Evolutionary conservation across 148 eudicot genomes (phyloP).

Genomic region (Nyssa sinensis): DNA sequence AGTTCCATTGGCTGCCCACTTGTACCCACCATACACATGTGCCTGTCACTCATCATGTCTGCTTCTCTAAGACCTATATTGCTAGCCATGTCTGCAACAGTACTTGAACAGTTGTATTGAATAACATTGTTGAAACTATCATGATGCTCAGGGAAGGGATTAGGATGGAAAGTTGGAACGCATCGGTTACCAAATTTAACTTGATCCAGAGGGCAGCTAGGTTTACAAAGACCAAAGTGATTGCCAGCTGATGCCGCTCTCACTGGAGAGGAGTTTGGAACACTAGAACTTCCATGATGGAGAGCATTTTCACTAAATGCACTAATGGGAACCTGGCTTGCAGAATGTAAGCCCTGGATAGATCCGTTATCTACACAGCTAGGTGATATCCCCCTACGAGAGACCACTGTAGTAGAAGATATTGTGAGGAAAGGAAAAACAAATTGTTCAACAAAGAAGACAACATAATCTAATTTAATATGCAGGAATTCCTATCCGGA

Average conservation of each 20-base stretch:
- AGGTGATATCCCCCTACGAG: constrained; percentile 3
- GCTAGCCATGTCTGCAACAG: constrained; percentile 27
- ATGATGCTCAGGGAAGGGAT: constrained; percentile 42
- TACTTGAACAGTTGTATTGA: constrained; percentile 30
- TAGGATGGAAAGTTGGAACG: constrained; percentile 43
- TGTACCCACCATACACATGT: constrained; percentile 31
- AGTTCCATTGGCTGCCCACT: constrained; percentile 40
- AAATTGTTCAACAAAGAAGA: background rate
- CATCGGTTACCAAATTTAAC: constrained; percentile 31
- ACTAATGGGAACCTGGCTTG: constrained; percentile 21
- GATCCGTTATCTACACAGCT: constrained; percentile 17
- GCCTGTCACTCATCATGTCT: constrained; percentile 30
- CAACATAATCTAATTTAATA: background rate
- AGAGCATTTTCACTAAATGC: constrained; percentile 25
- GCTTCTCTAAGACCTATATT: constrained; percentile 23
- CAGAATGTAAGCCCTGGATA: constrained; percentile 22
- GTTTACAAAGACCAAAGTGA: constrained; percentile 36
- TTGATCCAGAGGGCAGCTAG: constrained; percentile 32
- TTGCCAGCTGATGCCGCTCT: constrained; percentile 37
- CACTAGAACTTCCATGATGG: constrained; percentile 35
- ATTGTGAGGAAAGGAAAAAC: background rate
- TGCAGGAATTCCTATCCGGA: background rate
- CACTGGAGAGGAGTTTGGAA: constrained; percentile 40
- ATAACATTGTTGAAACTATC: constrained; percentile 21
- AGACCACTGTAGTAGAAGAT: constrained; percentile 11